phyloP scores from a whole-genome alignment of 1,284 basidiomycete species.

The Ganoderma meredithae region DNA sequence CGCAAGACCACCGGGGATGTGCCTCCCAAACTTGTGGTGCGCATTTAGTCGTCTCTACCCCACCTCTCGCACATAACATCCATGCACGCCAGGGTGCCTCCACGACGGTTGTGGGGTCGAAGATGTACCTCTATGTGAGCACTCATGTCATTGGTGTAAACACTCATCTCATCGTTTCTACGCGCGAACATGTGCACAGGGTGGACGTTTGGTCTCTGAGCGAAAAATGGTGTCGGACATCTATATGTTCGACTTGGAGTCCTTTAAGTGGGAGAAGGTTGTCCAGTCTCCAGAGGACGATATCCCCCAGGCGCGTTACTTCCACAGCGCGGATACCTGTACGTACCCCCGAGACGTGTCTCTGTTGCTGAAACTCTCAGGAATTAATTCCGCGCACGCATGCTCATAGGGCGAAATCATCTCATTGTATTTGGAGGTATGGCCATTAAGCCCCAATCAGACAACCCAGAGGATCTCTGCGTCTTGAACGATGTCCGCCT shows the following conservation, averaged over 20 bases:
- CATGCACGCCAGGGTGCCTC: slow-evolving; percentile 70
- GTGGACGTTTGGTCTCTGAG: slow-evolving; percentile 86
- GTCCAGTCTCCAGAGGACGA: slow-evolving; percentile 69
- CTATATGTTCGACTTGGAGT: slow-evolving; percentile 85
- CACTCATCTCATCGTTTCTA: slow-evolving; percentile 20
- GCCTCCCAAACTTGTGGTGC: slow-evolving; percentile 87
- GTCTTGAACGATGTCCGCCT: slow-evolving; percentile 89
- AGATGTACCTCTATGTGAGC: slow-evolving; percentile 87
- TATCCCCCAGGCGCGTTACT: slow-evolving; percentile 83
- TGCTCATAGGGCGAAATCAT: slow-evolving; percentile 78
- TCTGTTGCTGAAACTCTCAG: neutral
- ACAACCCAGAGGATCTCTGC: slow-evolving; percentile 75
- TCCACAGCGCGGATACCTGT: slow-evolving; percentile 92
- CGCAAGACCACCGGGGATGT: slow-evolving; percentile 87
- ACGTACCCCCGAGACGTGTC: slow-evolving; percentile 41
- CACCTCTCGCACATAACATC: slow-evolving; percentile 16
- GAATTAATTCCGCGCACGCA: neutral
- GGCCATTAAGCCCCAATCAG: slow-evolving; percentile 76
- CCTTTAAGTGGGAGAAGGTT: slow-evolving; percentile 80
- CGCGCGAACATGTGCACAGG: slow-evolving; percentile 49
- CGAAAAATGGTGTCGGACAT: slow-evolving; percentile 89
- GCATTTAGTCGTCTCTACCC: slow-evolving; percentile 41
- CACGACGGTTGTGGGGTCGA: slow-evolving; percentile 83
- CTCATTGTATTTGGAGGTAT: slow-evolving; percentile 94
- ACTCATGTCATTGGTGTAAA: neutral